Conservation (phyloP, 331 rosid species). For the Arachis monticola region DNA sequence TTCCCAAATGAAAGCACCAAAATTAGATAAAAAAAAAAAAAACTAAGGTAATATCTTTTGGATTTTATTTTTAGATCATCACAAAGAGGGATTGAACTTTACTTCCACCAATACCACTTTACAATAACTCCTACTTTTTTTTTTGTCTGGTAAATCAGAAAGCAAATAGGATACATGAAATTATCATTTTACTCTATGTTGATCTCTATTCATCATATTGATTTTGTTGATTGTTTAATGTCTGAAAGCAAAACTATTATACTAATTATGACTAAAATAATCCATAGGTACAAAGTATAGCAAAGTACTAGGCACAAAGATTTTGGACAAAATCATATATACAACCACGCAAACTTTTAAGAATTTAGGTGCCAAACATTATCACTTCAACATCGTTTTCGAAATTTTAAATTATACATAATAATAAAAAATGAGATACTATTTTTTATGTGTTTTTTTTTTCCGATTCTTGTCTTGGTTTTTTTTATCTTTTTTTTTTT, state of each 20-base stretch:
- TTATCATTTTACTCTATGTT: not conserved
- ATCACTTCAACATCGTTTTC: not conserved
- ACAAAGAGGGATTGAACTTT: too few relatives aligned
- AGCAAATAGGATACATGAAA: not conserved
- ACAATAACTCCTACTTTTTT: too few relatives aligned
- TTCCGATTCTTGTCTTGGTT: too few relatives aligned
- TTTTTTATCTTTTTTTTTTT: too few relatives aligned
- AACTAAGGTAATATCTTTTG: too few relatives aligned
- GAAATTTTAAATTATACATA: not conserved
- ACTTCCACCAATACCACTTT: too few relatives aligned
- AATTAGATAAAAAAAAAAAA: too few relatives aligned
- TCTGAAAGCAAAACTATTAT: not conserved
- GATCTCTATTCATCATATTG: not conserved
- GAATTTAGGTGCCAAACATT: not conserved
- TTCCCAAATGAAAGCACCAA: too few relatives aligned
- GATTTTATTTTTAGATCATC: too few relatives aligned
- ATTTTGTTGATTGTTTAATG: not conserved
- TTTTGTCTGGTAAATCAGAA: not conserved
- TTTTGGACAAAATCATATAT: not conserved
- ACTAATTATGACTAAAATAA: not conserved
- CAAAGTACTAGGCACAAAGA: not conserved
- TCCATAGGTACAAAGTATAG: not conserved
- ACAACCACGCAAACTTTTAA: not conserved
- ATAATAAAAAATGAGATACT: too few relatives aligned
- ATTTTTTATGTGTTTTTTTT: too few relatives aligned